A percentile compares a stretch with the other conserved stretches of the same genome.
Evolutionary conservation across 495 filamentous ascomycete genomes (phyloP).

Genomic region (Penicillium psychrofluorescens): DNA sequence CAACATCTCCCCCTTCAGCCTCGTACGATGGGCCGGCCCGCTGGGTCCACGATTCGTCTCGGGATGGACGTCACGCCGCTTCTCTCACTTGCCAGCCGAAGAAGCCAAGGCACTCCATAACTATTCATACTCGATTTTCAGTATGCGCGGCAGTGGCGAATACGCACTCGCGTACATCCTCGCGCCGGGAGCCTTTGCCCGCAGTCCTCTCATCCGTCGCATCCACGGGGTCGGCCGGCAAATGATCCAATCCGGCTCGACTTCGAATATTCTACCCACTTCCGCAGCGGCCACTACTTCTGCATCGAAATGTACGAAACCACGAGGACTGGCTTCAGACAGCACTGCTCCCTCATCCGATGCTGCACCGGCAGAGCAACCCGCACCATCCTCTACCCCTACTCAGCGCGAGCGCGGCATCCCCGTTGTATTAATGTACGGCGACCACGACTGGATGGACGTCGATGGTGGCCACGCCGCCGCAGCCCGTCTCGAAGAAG

Average conservation of each 20-base stretch:
- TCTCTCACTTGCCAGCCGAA: slow-evolving; percentile 74
- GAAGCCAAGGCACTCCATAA: slow-evolving; percentile 82
- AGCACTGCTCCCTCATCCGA: slow-evolving; percentile 3
- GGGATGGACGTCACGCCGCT: slow-evolving; percentile 88
- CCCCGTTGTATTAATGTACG: slow-evolving; percentile 89
- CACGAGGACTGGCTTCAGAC: no score
- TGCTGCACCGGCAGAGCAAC: not conserved
- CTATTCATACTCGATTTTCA: slow-evolving; percentile 93
- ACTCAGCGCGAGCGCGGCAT: slow-evolving; percentile 61
- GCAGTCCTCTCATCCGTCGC: slow-evolving; percentile 76
- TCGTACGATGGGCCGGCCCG: slow-evolving; percentile 86
- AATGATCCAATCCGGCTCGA: slow-evolving; percentile 26
- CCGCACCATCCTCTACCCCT: slow-evolving; percentile 2
- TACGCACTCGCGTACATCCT: slow-evolving; percentile 90
- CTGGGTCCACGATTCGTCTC: slow-evolving; percentile 87
- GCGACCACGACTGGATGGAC: slow-evolving; percentile 98
- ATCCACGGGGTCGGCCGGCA: slow-evolving; percentile 83
- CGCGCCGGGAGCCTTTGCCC: slow-evolving; percentile 87
- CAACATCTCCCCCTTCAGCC: slow-evolving; percentile 89
- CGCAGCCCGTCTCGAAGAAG: slow-evolving; percentile 69
- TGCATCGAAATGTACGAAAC: not conserved
- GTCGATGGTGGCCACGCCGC: slow-evolving; percentile 76
- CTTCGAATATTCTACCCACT: slow-evolving; percentile 3
- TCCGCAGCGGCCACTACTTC: slow-evolving; percentile 1
- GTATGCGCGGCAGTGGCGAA: slow-evolving; percentile 84